These are phyloP conservation scores for Ganoderma leucocontextum DNA, from an alignment of 1,284 basidiomycete species.

Conservation along the genomic window DNA sequence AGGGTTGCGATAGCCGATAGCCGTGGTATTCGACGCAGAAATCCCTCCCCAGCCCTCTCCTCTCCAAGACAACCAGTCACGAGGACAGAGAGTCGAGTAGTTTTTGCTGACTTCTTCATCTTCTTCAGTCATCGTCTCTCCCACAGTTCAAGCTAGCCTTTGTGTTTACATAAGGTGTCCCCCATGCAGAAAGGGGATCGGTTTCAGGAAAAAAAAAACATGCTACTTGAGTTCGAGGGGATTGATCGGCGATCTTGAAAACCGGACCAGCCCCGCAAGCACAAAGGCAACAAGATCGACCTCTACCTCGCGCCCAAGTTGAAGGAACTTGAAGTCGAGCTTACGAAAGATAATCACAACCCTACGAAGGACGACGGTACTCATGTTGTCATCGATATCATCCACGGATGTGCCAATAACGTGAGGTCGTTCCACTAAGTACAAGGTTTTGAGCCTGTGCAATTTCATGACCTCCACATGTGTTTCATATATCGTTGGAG, in stretches of 20 bases:
- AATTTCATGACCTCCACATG: not conserved
- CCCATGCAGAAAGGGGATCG: conserved; percentile 1
- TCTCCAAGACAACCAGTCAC: conserved; percentile 9
- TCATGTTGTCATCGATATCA: not conserved
- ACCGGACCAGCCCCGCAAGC: no score
- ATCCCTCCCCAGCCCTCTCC: not conserved
- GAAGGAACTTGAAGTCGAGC: not conserved
- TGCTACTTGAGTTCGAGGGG: not conserved
- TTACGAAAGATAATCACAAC: not conserved
- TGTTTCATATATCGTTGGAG: not conserved
- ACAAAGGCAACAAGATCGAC: not conserved
- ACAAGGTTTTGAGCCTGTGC: not conserved
- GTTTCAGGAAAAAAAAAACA: not conserved
- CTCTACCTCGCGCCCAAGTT: not conserved
- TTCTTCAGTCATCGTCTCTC: not conserved
- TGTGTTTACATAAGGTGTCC: conserved; percentile 2
- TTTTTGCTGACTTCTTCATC: not conserved
- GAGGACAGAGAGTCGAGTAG: not conserved
- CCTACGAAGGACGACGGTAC: not conserved
- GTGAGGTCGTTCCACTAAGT: no score
- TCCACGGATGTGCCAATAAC: not conserved
- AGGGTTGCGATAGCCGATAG: conserved; percentile 3
- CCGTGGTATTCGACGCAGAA: not conserved
- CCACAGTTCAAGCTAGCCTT: not conserved
- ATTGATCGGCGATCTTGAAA: not conserved